A percentile compares a stretch with the other conserved stretches of the same genome.
Evolutionary conservation across 2,329 filamentous ascomycete species (phyloP).

Genomic region (Sporothrix euskadiensis): DNA sequence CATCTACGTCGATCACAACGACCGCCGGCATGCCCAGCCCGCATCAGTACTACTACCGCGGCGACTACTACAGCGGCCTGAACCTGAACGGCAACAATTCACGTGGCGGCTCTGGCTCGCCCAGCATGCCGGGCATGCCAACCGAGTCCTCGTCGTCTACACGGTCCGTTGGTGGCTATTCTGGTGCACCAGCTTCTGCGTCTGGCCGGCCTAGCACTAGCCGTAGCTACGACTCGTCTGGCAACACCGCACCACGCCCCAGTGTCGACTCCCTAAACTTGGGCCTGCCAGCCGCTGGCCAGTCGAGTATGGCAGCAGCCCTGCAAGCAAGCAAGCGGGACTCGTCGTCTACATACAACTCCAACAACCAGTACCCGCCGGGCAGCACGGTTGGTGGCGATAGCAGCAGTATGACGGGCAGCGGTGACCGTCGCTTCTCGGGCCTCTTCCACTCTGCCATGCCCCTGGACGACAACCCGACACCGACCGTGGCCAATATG

Average conservation of each 20-base stretch:
- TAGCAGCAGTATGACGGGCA: slow-evolving; percentile 2
- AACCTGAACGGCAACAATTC: slow-evolving; percentile 42
- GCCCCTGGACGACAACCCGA: slow-evolving; percentile 63
- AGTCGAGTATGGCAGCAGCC: slow-evolving; percentile 41
- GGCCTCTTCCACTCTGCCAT: slow-evolving; percentile 85
- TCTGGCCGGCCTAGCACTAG: slow-evolving; percentile 59
- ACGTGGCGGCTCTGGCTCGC: slow-evolving; percentile 47
- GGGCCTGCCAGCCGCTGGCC: slow-evolving; percentile 52
- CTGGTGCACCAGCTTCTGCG: not conserved
- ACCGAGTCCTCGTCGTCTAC: slow-evolving; percentile 38
- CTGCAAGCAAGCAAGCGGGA: slow-evolving; percentile 46
- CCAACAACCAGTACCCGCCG: slow-evolving; percentile 48
- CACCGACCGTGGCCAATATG: slow-evolving; percentile 36
- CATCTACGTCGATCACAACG: slow-evolving; percentile 17
- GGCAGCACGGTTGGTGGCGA: slow-evolving; percentile 34
- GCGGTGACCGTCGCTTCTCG: slow-evolving; percentile 57
- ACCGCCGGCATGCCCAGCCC: slow-evolving; percentile 44
- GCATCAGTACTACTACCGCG: slow-evolving; percentile 57
- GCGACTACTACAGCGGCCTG: slow-evolving; percentile 51
- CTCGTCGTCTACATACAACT: slow-evolving; percentile 57
- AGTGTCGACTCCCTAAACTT: slow-evolving; percentile 32
- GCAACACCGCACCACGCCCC: slow-evolving; percentile 30
- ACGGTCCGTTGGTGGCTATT: slow-evolving; percentile 44
- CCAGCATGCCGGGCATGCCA: slow-evolving; percentile 49
- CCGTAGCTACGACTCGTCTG: slow-evolving; percentile 58